Evolutionary conservation across 2,329 filamentous ascomycete species (phyloP), one percentile per base, ranked within the genome.

Genomic region (Stachybotrys echinatus): DNA sequence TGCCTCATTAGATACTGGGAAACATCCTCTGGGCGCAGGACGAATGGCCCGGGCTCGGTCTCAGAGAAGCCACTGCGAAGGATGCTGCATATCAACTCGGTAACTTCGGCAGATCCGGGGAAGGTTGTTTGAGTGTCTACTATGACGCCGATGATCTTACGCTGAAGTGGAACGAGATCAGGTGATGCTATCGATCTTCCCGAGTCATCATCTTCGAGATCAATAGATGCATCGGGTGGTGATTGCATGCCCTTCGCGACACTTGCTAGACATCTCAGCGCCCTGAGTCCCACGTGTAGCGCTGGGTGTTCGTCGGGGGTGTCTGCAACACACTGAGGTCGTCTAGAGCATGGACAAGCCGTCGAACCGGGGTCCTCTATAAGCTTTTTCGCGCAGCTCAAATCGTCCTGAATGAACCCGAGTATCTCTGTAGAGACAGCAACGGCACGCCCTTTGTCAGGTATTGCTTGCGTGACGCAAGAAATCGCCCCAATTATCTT

Each of bases 21-120:
- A n/a, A 88, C 81, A 54, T 83, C 75, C 1, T 76, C 70, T 0
- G 86, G 75, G 3, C 85, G 78, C 52, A 95, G 82, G 8, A 92
- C 88, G 58, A 94, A 92, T 1, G 88, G 87, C 0, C 89, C 89
- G 3, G 86, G 81, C 22, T 83, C 79, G 0, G 76, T 79, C 65
- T 95, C 89, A 1, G 84, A 84, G 60, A 92, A 92, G 0, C 89
- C 89, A 19, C 83, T 80, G 39, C 84, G 81, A 46, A 92, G 75
- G 45, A 92, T 80, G 50, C 76, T 77, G 67, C 89, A 94, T 31
- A 85, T 82, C 4, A 81, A 76, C 59, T 92, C 88, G 20, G 87
- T 77, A 12, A 89, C 78, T 56, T 92, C 89, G 20, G 81, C 78
- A 50, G 80, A 83, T 2, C 67, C 69, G 4, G 73, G 76, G 43